These are phyloP conservation scores for Lunularia cruciata DNA, from an alignment of 225 moss, liverwort and hornwort genomes.

Conservation along the genomic window DNA sequence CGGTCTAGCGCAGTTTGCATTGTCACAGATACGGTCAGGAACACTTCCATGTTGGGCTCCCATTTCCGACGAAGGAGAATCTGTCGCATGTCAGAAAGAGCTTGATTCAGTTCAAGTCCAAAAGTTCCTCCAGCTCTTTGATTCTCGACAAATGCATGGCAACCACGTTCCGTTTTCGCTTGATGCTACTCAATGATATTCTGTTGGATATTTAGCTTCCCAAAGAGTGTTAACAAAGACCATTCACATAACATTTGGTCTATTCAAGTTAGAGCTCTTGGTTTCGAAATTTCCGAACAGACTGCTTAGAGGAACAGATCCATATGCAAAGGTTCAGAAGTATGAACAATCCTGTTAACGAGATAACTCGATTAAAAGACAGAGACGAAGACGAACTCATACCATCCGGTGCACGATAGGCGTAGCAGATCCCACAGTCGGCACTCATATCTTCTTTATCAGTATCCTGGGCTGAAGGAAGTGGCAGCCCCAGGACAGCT, in stretches of 20 bases:
- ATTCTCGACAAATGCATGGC: no score
- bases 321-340: neutral
- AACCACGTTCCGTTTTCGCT: no score
- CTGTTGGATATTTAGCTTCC: no score
- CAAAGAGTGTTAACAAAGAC: no score
- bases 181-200: no score
- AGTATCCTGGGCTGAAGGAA: slow-evolving; percentile 67
- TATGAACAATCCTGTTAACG: neutral
- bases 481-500: slow-evolving; percentile 57
- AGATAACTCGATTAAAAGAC: neutral
- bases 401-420: slow-evolving; percentile 81
- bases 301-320: neutral
- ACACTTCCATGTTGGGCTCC: slow-evolving; percentile 57
- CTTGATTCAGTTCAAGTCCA: no score
- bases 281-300: neutral
- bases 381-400: slow-evolving; percentile 1
- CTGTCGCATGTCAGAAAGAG: no score
- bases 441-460: slow-evolving; percentile 74
- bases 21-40: slow-evolving; percentile 85
- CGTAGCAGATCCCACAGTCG: slow-evolving; percentile 83
- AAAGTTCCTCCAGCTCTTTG: no score
- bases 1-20: slow-evolving; percentile 70
- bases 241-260: no score
- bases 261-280: neutral
- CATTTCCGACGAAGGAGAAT: slow-evolving; percentile 33